These are phyloP conservation scores for Neofusicoccum parvum DNA, from an alignment of 2,329 filamentous ascomycete species.

Conservation along the genomic window DNA sequence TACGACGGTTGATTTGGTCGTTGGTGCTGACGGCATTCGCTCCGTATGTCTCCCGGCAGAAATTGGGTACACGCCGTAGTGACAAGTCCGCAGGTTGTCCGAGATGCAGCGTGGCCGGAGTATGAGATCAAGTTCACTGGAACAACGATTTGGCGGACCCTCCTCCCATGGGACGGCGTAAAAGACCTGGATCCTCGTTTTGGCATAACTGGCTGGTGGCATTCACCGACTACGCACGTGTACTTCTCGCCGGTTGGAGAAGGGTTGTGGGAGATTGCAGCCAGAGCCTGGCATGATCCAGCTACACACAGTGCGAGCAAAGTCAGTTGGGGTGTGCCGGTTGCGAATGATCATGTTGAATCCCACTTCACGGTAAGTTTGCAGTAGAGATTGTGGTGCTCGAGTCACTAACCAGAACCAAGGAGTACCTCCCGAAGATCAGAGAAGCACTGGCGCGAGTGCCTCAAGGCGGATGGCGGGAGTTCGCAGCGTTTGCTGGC, in stretches of 20 bases:
- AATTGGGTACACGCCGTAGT: background rate
- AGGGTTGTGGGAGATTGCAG: slow-evolving; percentile 44
- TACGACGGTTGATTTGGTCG: slow-evolving; percentile 47
- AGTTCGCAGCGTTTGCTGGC: slow-evolving; percentile 53
- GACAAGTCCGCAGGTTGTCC: slow-evolving; percentile 40
- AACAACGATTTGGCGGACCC: slow-evolving; percentile 51
- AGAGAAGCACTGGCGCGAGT: slow-evolving; percentile 43
- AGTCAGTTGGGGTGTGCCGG: slow-evolving; percentile 43
- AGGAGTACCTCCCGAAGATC: slow-evolving; percentile 48
- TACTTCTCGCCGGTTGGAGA: slow-evolving; percentile 41
- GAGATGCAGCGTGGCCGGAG: slow-evolving; percentile 45
- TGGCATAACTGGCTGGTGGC: slow-evolving; percentile 48
- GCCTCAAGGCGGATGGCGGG: slow-evolving; percentile 46
- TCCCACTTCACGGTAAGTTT: slow-evolving; percentile 38
- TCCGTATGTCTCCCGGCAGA: slow-evolving; percentile 30
- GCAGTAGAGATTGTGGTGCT: background rate
- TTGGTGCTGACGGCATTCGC: slow-evolving; percentile 58
- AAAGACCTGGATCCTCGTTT: slow-evolving; percentile 35
- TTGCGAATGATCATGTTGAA: slow-evolving; percentile 40
- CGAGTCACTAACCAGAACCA: background rate
- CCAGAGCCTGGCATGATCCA: slow-evolving; percentile 38
- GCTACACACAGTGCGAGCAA: slow-evolving; percentile 30
- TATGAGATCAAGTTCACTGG: slow-evolving; percentile 53
- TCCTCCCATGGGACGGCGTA: slow-evolving; percentile 40
- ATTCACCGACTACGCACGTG: slow-evolving; percentile 45